phyloP scores from a whole-genome alignment of 495 filamentous ascomycete species.

The Neurospora sp. region DNA sequence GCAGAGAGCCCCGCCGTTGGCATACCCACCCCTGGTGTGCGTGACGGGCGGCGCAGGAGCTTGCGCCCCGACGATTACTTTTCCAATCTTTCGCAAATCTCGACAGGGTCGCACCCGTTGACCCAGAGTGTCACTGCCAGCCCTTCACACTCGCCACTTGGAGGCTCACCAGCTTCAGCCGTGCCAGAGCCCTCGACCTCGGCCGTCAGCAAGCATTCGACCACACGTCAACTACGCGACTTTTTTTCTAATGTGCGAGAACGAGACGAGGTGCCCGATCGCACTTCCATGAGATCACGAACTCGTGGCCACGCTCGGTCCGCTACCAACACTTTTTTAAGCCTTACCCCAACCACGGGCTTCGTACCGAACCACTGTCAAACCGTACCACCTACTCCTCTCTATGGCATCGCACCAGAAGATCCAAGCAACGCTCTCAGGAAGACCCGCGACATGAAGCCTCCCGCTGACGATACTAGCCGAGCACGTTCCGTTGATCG shows the following conservation, averaged over 20 bases:
- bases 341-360: slow-evolving; percentile 18
- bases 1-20: slow-evolving; percentile 31
- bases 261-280: slow-evolving; percentile 31
- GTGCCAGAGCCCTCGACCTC: slow-evolving; percentile 33
- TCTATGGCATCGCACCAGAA: slow-evolving; percentile 32
- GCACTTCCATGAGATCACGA: slow-evolving; percentile 18
- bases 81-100: slow-evolving; percentile 28
- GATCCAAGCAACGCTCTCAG: slow-evolving; percentile 27
- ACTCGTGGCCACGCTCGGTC: slow-evolving; percentile 32
- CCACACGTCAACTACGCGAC: slow-evolving; percentile 25
- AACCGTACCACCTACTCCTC: slow-evolving; percentile 38
- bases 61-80: slow-evolving; percentile 63
- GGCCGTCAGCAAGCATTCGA: slow-evolving; percentile 20
- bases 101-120: slow-evolving; percentile 60
- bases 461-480: slow-evolving; percentile 31
- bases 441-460: slow-evolving; percentile 38
- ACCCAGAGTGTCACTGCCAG: slow-evolving; percentile 71
- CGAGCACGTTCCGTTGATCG: slow-evolving; percentile 48
- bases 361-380: slow-evolving; percentile 23
- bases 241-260: slow-evolving; percentile 30
- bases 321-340: slow-evolving; percentile 46
- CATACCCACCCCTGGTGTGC: slow-evolving; percentile 26
- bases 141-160: slow-evolving; percentile 44
- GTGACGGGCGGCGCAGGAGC: slow-evolving; percentile 54
- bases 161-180: slow-evolving; percentile 19